Percentiles rank a stretch among this genome's conserved stretches.
Evolutionary conservation across 2,329 filamentous ascomycete species (phyloP).

Genomic region (Capronia americana): DNA sequence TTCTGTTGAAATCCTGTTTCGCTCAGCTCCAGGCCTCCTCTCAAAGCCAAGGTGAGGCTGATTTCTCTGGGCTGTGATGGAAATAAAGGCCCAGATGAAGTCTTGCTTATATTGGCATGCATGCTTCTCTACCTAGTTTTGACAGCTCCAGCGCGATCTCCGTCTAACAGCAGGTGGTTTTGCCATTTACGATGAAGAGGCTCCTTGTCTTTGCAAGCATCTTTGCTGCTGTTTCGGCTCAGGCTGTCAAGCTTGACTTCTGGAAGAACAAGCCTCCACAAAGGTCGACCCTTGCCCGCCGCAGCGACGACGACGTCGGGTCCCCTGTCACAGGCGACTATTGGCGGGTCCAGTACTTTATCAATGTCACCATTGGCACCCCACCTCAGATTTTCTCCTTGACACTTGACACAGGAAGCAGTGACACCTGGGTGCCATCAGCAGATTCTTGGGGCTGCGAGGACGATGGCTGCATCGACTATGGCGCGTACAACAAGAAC

Average conservation of each 20-base stretch:
- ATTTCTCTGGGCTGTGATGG: background rate
- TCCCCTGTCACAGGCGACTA: background rate
- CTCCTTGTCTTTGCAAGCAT: conserved; percentile 1
- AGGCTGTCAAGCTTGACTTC: conserved; percentile 7
- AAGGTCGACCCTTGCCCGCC: background rate
- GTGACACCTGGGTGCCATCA: conserved; percentile 62
- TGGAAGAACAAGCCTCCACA: background rate
- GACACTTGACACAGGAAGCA: conserved; percentile 67
- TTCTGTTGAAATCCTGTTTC: background rate
- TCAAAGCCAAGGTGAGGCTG: background rate
- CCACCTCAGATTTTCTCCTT: conserved; percentile 61
- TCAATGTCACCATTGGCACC: conserved; percentile 60
- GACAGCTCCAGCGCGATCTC: background rate
- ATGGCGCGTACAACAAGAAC: conserved; percentile 57
- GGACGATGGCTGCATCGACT: conserved; percentile 15
- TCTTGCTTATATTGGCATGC: background rate
- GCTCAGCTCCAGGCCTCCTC: background rate
- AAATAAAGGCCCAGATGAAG: background rate
- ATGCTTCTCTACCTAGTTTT: background rate
- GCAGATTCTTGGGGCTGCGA: background rate
- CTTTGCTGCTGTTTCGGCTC: background rate
- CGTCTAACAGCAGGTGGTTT: background rate
- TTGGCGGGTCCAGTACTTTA: background rate
- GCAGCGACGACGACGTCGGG: background rate
- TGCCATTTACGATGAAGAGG: background rate